phyloP scores from a whole-genome alignment of 768 basidiomycete species.

The Tremella fuciformis region DNA sequence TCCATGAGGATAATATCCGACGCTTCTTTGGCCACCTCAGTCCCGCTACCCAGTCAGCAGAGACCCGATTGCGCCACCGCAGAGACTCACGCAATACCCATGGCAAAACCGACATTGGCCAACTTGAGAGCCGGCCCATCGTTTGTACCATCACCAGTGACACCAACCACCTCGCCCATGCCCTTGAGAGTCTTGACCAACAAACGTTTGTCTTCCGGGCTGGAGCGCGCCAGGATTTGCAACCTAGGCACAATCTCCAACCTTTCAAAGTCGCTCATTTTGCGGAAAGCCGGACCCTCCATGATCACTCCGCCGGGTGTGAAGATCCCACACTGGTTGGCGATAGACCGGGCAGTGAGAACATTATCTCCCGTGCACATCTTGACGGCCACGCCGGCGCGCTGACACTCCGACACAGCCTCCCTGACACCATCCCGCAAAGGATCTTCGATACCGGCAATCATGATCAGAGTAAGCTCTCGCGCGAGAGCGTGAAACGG shows the following conservation, averaged over 20 bases:
- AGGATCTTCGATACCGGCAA: conserved; percentile 95
- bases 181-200: conserved; percentile 82
- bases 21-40: conserved; percentile 97
- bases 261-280: conserved; percentile 67
- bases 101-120: conserved; percentile 87
- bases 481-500: conserved; percentile 66
- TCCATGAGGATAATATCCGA: conserved; percentile 96
- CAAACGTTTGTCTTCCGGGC: conserved; percentile 93
- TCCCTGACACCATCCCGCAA: conserved; percentile 83
- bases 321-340: conserved; percentile 92
- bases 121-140: conserved; percentile 95
- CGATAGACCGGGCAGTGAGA: conserved; percentile 76
- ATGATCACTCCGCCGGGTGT: conserved; percentile 91
- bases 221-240: conserved; percentile 94
- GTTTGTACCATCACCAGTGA: conserved; percentile 97
- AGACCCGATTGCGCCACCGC: conserved; percentile 58
- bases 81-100: conserved; percentile 46
- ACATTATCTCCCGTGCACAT: conserved; percentile 99
- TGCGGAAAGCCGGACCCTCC: conserved; percentile 92
- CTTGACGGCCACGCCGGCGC: conserved; percentile 88
- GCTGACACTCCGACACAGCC: conserved; percentile 80
- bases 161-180: conserved; percentile 79
- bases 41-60: conserved; percentile 61
- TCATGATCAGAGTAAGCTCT: conserved; percentile 78
- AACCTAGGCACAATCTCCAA: conserved; percentile 82